Evolutionary conservation across 768 basidiomycete species (phyloP), one percentile per base, ranked within the genome.

Genomic region (Pleurotus cornucopiae): DNA sequence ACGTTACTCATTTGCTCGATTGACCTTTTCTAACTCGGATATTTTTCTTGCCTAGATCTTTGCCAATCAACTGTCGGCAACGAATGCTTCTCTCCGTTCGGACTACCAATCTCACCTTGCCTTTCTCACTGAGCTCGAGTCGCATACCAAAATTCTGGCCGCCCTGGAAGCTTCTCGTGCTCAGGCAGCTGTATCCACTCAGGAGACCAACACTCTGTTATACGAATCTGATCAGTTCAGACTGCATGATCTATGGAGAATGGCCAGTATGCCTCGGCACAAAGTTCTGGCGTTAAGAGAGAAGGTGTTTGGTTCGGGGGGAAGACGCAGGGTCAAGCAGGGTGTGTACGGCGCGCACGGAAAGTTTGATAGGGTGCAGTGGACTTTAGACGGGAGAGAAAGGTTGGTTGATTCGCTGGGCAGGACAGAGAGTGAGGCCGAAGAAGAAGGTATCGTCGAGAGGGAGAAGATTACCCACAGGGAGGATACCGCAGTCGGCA

Each of bases 151-250:
- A 60, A 72, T 79, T 43, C 72, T 86, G 54, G 73, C 75, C 25
- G 71, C 73, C 21, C 74, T 86, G 55, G 84, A 85, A 62, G 67
- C 67, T 13, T 78, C 80, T 55, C 75, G 73, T 54, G 69, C 71
- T 4, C 73, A 75, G 18, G 78, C 81, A 4, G 80, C 84, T 61
- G 75, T 76, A 60, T 76, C 78, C 60, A 73, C 76, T 30, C 84
- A 85, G 64, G 81, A 84, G 44, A 81, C 83, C 16, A 80, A 81
- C 67, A 84, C 84, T 4, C 79, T 91, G 18, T 75, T 79, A 49
- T 91, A 91, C 66, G 88, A 89, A 65, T 77, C 82, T 5, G 83
- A 82, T 47, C 88, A 89, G 63, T 84, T 90, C 67, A 74, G 73
- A 55, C 76, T 86, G 12, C 75, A 76, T 21, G 82, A 85, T 26